Evolutionary conservation across 257 asterid species (phyloP), one percentile per base, ranked within the genome.

Genomic region (Leonotis leonurus): DNA sequence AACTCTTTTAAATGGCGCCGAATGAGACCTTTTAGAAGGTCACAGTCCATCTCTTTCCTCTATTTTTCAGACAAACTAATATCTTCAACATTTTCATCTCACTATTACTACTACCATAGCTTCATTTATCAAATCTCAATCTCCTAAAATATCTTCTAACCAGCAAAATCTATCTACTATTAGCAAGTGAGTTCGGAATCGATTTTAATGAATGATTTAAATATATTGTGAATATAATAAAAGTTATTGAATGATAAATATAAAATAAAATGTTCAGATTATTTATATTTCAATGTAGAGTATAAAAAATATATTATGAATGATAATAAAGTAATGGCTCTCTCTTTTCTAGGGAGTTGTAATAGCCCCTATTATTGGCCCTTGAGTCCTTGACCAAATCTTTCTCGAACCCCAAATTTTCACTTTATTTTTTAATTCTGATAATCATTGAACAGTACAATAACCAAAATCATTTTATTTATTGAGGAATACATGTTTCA

Each of bases 11-110:
- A 74, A 71, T 53, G 62, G 63, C 6, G 78, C 46, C 77, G 71
- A 69, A 58, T 32, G 33, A 21, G 2, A 16, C 60, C 80, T 75
- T 78, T 74, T 69, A 57, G 30, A 24, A 63, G 71, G 75, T 77
- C 74, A 40, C 45, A 55, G 18, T 71, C 56, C 51, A 26, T 56
- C 67, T 36, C 36, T 46, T 29, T 48, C 56, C 40, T 33, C 33
- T 21, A 41, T 9, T 56, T 60, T 53, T 53, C 64, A 18, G 62
- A 21, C 60, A 24, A 39, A 48, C 60, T 16, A 39, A 48, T 21
- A 37, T 24, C 12, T 54, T 58, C 18, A 21, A 26, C 26, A 44
- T 72, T 45, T 54, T 44, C 56, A 33, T 51, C 3, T 67, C 63
- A 48, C 10, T 32, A 10, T 33, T 12, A 1, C 39, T 33, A n/a